Conservation (phyloP, 2,329 filamentous ascomycete genomes). For the Cercospora sp. region DNA sequence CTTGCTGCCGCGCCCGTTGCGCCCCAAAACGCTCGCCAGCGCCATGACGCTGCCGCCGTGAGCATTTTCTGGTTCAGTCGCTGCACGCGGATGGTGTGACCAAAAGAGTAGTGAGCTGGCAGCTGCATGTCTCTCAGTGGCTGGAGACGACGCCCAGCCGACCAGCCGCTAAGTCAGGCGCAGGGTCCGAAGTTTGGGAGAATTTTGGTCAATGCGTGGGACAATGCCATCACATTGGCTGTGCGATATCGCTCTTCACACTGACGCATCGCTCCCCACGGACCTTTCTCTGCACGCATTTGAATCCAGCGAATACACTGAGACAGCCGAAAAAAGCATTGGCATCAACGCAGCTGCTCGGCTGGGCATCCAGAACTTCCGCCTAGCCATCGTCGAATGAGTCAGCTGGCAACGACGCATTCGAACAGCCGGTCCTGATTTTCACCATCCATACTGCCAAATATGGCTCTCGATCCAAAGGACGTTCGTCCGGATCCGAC, state of each 20-base stretch:
- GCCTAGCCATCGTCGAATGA: constrained; percentile 3
- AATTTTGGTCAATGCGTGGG: constrained; percentile 13
- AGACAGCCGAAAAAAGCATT: background rate
- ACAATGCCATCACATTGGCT: constrained; percentile 3
- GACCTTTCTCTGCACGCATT: background rate
- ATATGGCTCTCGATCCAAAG: constrained; percentile 31
- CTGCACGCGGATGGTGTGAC: background rate
- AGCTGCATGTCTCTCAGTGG: constrained; percentile 6
- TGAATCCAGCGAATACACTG: background rate
- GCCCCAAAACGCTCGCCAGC: constrained; percentile 26
- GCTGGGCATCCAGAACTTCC: background rate
- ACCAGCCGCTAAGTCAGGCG: background rate
- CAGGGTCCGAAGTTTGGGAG: background rate
- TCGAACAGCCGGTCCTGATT: background rate
- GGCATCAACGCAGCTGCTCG: background rate
- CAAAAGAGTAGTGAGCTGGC: background rate
- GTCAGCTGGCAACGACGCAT: constrained; percentile 1
- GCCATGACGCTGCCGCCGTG: constrained; percentile 18
- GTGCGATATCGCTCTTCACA: constrained; percentile 13
- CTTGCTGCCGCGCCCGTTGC: constrained; percentile 22
- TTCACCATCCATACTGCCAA: background rate
- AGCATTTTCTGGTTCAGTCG: constrained; percentile 2
- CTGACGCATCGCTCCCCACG: background rate
- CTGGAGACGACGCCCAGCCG: background rate
- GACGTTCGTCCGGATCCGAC: constrained; percentile 62